Evolutionary conservation across 495 filamentous ascomycete genomes (phyloP), one percentile per base, ranked within the genome.

Genomic region (Pyrenula aspistea): DNA sequence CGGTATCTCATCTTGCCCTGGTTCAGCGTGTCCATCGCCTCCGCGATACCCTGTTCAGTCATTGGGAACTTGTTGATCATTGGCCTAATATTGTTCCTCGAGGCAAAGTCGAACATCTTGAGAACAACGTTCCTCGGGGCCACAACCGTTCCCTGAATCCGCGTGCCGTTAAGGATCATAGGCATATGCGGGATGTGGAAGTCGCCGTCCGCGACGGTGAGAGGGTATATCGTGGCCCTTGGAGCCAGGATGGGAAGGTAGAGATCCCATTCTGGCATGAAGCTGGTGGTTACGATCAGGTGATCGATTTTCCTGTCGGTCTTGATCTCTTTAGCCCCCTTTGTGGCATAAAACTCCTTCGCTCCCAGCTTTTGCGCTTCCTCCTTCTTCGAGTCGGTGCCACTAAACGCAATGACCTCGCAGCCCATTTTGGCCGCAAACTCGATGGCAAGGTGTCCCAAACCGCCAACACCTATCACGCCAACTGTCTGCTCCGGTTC

Each of bases 401-500:
- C 67, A 2, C 74, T 79, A 63, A 86, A 81, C 0, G 83, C 82
- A 8, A 83, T 70, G 0, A 84, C 81, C n/a, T 80, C 61, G 57
- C 79, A 83, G 1, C 82, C 83, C 77, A 81, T 79, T 63, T 83
- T 80, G 3, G 73, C 68, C 21, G 79, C 81, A 53, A 83, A 85
- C 56, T 84, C 80, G 50, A 86, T 82, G 1, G 82, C 83, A 52
- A 85, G 61, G 61, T 85, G 83, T 0, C 83, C 83, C 0, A 86
- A 67, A 0, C 83, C 83, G 12, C 83, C 83, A 4, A 86, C 65
- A 10, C 83, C 82, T 1, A 85, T 69, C 48, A 87, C 73, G 2
- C 83, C 82, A 20, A 86, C 82, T 0, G 73, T 71, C 31, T 79
- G 68, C 0, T 70, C 75, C 1, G 80, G 67, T 22, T 70, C 69